Conservation (phyloP, 1,284 basidiomycete species). For the Boletus hoseneyae region DNA sequence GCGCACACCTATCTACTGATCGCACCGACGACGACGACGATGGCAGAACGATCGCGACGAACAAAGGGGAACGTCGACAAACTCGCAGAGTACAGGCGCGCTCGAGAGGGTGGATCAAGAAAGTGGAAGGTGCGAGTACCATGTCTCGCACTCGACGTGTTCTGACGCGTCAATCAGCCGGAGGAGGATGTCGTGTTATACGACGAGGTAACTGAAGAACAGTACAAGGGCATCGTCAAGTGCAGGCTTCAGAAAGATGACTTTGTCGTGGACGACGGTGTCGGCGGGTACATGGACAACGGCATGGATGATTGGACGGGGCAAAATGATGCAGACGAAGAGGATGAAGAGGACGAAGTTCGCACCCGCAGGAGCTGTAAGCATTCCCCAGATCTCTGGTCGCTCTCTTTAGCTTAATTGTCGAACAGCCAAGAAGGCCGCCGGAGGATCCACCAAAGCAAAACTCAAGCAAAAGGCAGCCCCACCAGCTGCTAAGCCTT, state of each 20-base stretch:
- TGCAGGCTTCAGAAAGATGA: conserved; percentile 88
- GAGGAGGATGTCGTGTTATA: conserved; percentile 78
- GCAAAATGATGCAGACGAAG: conserved; percentile 46
- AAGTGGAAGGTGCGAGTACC: conserved; percentile 41
- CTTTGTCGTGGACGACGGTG: conserved; percentile 94
- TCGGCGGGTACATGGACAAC: conserved; percentile 91
- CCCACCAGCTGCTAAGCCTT: conserved; percentile 50
- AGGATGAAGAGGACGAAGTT: conserved; percentile 33
- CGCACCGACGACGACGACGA: conserved; percentile 28
- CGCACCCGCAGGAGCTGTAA: conserved; percentile 42
- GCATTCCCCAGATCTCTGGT: conserved; percentile 13
- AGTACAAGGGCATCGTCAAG: conserved; percentile 85
- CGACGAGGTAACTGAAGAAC: conserved; percentile 90
- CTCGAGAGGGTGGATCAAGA: conserved; percentile 47
- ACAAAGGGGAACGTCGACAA: conserved; percentile 38
- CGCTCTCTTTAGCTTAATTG: not conserved
- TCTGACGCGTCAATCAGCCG: conserved; percentile 36
- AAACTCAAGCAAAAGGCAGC: conserved; percentile 46
- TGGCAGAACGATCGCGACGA: conserved; percentile 36
- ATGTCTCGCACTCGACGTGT: not conserved
- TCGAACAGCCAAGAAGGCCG: conserved; percentile 39
- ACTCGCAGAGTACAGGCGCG: conserved; percentile 49
- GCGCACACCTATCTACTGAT: conserved; percentile 6
- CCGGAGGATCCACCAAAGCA: conserved; percentile 36
- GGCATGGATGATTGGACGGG: conserved; percentile 92